These are phyloP conservation scores for Pichia sorboxylosa DNA, from an alignment of 1,139 yeast species.

Conservation along the genomic window DNA sequence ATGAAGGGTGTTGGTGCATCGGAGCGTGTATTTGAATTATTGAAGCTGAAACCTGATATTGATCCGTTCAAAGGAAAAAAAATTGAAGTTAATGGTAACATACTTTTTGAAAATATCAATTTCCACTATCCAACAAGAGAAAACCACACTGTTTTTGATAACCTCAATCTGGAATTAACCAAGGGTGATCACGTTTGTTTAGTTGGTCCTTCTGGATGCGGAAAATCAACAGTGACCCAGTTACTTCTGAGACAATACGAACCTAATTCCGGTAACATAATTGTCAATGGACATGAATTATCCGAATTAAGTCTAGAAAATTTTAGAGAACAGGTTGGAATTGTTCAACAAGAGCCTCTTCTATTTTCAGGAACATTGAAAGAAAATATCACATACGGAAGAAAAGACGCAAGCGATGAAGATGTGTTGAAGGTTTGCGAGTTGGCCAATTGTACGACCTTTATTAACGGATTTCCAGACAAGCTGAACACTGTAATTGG, in stretches of 20 bases:
- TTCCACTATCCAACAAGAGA: slow-evolving; percentile 86
- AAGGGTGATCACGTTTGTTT: slow-evolving; percentile 86
- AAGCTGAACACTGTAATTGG: slow-evolving; percentile 80
- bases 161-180: slow-evolving; percentile 51
- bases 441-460: slow-evolving; percentile 67
- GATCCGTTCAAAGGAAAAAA: slow-evolving; percentile 31
- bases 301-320: slow-evolving; percentile 59
- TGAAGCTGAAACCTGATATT: slow-evolving; percentile 37
- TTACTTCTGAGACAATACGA: slow-evolving; percentile 73
- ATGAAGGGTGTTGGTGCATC: slow-evolving; percentile 58
- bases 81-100: slow-evolving; percentile 35
- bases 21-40: slow-evolving; percentile 42
- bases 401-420: slow-evolving; percentile 45
- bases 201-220: slow-evolving; percentile 97
- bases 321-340: slow-evolving; percentile 60
- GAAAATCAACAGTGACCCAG: slow-evolving; percentile 83
- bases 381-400: slow-evolving; percentile 77
- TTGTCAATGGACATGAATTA: slow-evolving; percentile 61
- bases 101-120: slow-evolving; percentile 53
- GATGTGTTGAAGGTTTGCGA: slow-evolving; percentile 62
- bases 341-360: slow-evolving; percentile 89
- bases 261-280: slow-evolving; percentile 53
- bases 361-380: slow-evolving; percentile 79
- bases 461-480: slow-evolving; percentile 67
- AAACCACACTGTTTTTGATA: slow-evolving; percentile 53